Conservation (phyloP, 1,284 basidiomycete genomes). For the Entoloma clypeatum region DNA sequence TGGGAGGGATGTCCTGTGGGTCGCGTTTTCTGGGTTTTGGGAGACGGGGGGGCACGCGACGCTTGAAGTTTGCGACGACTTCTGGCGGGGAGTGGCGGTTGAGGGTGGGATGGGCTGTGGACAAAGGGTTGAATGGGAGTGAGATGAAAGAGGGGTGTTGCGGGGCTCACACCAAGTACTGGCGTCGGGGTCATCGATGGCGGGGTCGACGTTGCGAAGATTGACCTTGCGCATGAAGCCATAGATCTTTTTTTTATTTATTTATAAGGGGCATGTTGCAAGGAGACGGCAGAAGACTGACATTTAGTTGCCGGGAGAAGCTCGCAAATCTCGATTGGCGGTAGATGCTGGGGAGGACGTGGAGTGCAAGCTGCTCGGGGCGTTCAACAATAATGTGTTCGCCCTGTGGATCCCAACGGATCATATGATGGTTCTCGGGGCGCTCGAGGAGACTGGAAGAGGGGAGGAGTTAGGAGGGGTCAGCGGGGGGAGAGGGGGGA, state of each 20-base stretch:
- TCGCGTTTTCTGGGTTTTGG: constrained; percentile 80
- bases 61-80: constrained; percentile 87
- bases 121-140: constrained; percentile 14
- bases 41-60: constrained; percentile 85
- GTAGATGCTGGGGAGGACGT: constrained; percentile 86
- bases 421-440: constrained; percentile 86
- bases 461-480: constrained; percentile 16
- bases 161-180: constrained; percentile 84
- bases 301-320: constrained; percentile 92
- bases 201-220: constrained; percentile 86
- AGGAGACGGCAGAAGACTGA: constrained; percentile 45
- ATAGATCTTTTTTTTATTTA: too few species aligned
- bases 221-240: constrained; percentile 95
- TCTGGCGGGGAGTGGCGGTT: constrained; percentile 83
- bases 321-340: constrained; percentile 90
- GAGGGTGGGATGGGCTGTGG: constrained; percentile 80
- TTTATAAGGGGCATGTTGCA: too few species aligned
- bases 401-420: constrained; percentile 86
- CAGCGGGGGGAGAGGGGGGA: neutral
- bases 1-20: constrained; percentile 51
- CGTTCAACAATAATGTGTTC: constrained; percentile 90
- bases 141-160: constrained; percentile 12
- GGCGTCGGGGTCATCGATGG: constrained; percentile 88
- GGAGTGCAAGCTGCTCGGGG: constrained; percentile 84
- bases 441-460: constrained; percentile 70